Base-by-base conservation (phyloP, 331 rosid genomes). In the Quercus phellos region DNA sequence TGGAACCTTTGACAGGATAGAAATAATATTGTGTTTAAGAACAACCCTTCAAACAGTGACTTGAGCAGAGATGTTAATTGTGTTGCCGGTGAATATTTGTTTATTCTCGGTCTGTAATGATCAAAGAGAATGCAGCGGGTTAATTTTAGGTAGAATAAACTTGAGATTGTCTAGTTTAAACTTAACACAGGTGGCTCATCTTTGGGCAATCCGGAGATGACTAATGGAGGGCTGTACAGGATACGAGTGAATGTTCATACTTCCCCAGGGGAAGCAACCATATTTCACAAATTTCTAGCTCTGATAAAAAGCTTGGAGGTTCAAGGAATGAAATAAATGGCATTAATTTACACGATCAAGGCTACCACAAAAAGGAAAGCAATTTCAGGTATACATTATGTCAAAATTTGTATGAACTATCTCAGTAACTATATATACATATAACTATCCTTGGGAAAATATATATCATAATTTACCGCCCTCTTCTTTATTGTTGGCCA, bases 391-490 rank as follows among this genome's bases (percentile, higher is more conserved):
- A 74, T 82, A 82, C 86, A 87, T 64, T 73, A 77, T 75, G 77
- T 74, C 83, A 80, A 88, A 87, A 74, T 61, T 80, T 78, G 29
- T 34, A 70, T 80, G 73, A 88, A 85, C 67, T 79, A 79, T 85
- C 68, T 30, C 30, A n/a, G 27, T 72, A 76, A 64, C 78, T 69
- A 22, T 46, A 42, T 80, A 77, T 72, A 80, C 51, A 71, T 55
- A 82, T 70, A 64, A 75, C 75, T 78, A 84, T 59, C 54, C 68
- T 70, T 70, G 75, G 70, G 74, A 77, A 74, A 63, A 46, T 55
- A 79, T 38, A 38, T 19, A 79, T 64, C 46, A 84, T 86, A 86
- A 89, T 68, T 89, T 85, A 87, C 82, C 80, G 73, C 67, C 77
- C 75, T 51, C 11, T 32, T 59, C 74, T 27, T 61, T 64, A 56